Percentiles rank a stretch among this genome's conserved stretches.
Evolutionary conservation across 257 asterid species (phyloP).

Genomic region (Solanum pimpinellifolium): DNA sequence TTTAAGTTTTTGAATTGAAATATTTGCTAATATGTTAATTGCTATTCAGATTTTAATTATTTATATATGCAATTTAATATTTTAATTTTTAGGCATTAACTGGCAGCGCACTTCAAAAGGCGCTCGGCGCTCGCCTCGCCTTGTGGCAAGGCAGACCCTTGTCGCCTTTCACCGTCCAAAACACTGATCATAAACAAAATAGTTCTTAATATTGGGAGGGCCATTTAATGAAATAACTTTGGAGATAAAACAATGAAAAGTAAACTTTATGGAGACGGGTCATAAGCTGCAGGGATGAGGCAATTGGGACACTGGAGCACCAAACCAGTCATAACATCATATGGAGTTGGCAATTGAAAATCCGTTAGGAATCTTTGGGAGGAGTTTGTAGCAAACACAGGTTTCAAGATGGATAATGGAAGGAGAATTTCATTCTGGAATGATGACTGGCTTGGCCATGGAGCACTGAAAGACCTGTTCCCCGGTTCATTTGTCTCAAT

Average conservation of each 20-base stretch:
- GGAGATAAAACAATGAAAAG: not conserved
- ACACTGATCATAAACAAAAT: not conserved
- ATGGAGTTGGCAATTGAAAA: not conserved
- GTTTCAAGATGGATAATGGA: not conserved
- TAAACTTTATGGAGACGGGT: not conserved
- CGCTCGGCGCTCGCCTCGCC: not conserved
- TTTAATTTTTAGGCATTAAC: not conserved
- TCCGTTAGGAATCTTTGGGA: not conserved
- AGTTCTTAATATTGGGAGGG: not conserved
- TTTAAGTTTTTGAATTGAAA: not conserved
- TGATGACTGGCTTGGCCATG: not conserved
- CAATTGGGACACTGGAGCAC: not conserved
- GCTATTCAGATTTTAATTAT: not conserved
- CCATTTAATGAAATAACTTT: not conserved
- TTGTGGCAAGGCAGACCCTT: not conserved
- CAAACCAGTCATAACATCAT: not conserved
- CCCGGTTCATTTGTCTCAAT: not conserved
- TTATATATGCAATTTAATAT: not conserved
- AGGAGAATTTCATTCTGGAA: not conserved
- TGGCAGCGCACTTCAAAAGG: not conserved
- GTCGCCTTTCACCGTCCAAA: not conserved
- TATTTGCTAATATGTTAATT: not conserved
- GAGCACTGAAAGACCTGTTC: not conserved
- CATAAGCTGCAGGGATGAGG: not conserved
- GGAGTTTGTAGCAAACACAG: not conserved